Conservation (phyloP, 768 basidiomycete genomes). For the Russula vinacea region DNA sequence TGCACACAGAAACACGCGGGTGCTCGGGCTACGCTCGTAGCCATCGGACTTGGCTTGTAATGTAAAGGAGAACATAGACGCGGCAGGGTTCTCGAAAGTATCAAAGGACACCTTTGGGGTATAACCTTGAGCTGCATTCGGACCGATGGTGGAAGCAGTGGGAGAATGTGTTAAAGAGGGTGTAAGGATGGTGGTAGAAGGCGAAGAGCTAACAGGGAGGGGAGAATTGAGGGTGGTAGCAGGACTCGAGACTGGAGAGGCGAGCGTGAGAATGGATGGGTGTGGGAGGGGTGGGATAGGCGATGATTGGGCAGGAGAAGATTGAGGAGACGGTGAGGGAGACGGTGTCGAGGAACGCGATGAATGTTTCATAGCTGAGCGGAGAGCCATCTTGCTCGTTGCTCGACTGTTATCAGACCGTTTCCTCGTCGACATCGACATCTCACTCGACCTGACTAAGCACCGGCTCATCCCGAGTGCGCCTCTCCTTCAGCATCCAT, state of each 20-base stretch:
- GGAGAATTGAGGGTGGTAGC: constrained; percentile 14
- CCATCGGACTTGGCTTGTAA: constrained; percentile 81
- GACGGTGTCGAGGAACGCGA: constrained; percentile 34
- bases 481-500: constrained; percentile 13
- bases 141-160: constrained; percentile 31
- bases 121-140: constrained; percentile 35
- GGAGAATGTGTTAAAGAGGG: constrained; percentile 16
- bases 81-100: constrained; percentile 78
- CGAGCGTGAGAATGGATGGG: not conserved
- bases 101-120: constrained; percentile 81
- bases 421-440: too few relatives aligned
- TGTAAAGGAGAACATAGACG: constrained; percentile 85
- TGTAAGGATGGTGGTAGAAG: constrained; percentile 14
- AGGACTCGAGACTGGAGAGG: constrained; percentile 4
- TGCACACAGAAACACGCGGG: constrained; percentile 88
- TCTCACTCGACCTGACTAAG: not conserved
- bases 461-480: constrained; percentile 7
- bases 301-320: constrained; percentile 20
- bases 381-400: constrained; percentile 37
- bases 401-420: too few relatives aligned
- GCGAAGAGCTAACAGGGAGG: constrained; percentile 8
- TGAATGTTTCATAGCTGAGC: constrained; percentile 55
- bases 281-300: constrained; percentile 9
- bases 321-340: constrained; percentile 27
- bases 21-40: constrained; percentile 69